Conservation (phyloP, 2,329 filamentous ascomycete genomes). For the Colletotrichum eleusines region DNA sequence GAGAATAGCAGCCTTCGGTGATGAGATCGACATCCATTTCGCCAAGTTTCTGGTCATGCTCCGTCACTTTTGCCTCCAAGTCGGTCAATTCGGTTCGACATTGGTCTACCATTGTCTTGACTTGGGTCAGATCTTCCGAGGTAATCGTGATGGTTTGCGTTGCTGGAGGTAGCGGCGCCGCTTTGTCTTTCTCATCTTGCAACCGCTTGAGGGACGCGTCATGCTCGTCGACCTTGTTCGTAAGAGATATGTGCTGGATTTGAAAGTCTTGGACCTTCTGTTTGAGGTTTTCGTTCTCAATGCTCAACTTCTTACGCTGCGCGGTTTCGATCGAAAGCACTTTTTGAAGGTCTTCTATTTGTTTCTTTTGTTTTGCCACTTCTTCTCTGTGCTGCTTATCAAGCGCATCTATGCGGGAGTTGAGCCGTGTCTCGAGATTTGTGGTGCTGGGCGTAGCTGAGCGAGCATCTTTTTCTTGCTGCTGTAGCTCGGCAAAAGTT, state of each 20-base stretch:
- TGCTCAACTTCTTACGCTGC: conserved; percentile 16
- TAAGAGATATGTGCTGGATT: conserved; percentile 3
- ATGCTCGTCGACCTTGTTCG: conserved; percentile 12
- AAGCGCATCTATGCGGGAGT: conserved; percentile 27
- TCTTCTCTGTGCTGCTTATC: conserved; percentile 30
- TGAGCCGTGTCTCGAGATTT: conserved; percentile 4
- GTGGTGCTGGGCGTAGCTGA: neutral
- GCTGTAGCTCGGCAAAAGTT: conserved; percentile 10
- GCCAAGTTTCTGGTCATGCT: conserved; percentile 27
- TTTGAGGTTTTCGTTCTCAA: conserved; percentile 30
- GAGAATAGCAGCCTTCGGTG: conserved; percentile 20
- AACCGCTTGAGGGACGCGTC: conserved; percentile 6
- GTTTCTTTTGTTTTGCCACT: conserved; percentile 40
- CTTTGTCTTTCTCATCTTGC: neutral
- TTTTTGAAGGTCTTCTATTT: conserved; percentile 21
- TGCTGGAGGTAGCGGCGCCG: neutral
- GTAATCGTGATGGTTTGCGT: neutral
- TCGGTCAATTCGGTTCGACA: neutral
- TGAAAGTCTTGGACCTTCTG: conserved; percentile 21
- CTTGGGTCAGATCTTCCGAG: neutral
- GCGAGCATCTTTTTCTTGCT: conserved; percentile 4
- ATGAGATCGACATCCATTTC: conserved; percentile 32
- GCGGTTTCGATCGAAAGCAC: conserved; percentile 6
- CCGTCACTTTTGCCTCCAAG: conserved; percentile 3
- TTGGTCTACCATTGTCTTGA: conserved; percentile 10